A percentile compares a stretch with the other conserved stretches of the same genome.
phyloP scores from a whole-genome alignment of 2,329 filamentous ascomycete genomes.

The Elsinoe fawcettii region DNA sequence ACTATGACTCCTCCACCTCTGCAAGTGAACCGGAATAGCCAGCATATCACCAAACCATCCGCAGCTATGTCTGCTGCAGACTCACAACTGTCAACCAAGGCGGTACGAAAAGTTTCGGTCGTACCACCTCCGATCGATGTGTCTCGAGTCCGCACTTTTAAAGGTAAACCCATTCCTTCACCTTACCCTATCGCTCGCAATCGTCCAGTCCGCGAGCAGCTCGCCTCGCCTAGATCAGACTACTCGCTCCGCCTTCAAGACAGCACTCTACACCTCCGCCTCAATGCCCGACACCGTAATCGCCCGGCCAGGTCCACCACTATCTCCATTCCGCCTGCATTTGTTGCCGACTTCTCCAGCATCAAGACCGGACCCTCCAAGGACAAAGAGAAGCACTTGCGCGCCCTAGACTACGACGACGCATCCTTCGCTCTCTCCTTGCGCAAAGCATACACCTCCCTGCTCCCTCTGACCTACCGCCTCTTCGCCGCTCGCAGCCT shows the following conservation, averaged over 20 bases:
- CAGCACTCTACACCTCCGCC: conserved; percentile 27
- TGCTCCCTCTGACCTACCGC: conserved; percentile 23
- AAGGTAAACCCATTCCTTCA: conserved; percentile 26
- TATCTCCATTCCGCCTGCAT: conserved; percentile 25
- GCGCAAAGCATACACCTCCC: conserved; percentile 22
- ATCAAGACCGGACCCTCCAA: conserved; percentile 17
- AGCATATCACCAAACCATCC: background rate
- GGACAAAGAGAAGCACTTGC: conserved; percentile 22
- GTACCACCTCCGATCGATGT: conserved; percentile 30
- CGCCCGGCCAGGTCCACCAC: conserved; percentile 22
- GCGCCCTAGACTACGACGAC: conserved; percentile 29
- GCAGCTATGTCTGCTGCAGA: conserved; percentile 7
- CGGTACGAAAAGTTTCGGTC: conserved; percentile 24
- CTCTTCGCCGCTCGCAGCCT: conserved; percentile 29
- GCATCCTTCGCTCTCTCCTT: conserved; percentile 27
- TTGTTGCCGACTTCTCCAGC: conserved; percentile 23
- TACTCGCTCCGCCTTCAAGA: conserved; percentile 19
- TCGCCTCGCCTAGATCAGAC: conserved; percentile 5
- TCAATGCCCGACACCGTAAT: conserved; percentile 25
- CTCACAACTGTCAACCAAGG: conserved; percentile 11
- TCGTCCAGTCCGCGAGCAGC: conserved; percentile 20
- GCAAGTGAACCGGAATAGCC: background rate
- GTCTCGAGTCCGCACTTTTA: conserved; percentile 15
- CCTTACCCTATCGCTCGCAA: conserved; percentile 22
- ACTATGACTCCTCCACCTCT: conserved; percentile 12